Percentiles rank a stretch among this genome's conserved stretches.
These are phyloP conservation scores for Lenzites betulinus DNA, from an alignment of 768 basidiomycete species.

Conservation along the genomic window DNA sequence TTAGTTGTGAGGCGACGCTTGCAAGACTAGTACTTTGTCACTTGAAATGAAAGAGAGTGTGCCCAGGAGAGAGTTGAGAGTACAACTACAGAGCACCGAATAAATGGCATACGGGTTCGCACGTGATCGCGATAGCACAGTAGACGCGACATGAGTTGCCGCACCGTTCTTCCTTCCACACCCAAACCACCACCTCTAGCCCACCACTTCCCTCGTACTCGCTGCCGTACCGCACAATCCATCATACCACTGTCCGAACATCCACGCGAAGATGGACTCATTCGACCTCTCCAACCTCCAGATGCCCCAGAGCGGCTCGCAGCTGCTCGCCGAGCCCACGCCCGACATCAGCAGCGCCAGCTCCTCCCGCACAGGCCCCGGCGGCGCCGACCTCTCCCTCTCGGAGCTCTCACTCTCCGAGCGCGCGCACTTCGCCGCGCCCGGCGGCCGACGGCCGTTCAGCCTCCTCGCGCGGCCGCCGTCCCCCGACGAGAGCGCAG, in stretches of 20 bases:
- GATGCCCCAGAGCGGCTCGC: constrained; percentile 36
- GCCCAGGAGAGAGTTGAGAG: too few relatives aligned
- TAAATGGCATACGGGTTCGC: neutral
- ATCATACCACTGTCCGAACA: neutral
- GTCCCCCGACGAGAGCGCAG: constrained; percentile 22
- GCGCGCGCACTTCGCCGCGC: constrained; percentile 22
- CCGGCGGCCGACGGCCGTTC: constrained; percentile 29
- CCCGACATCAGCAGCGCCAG: constrained; percentile 27
- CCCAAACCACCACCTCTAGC: neutral
- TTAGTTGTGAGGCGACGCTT: too few relatives aligned
- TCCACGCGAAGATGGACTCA: constrained; percentile 32
- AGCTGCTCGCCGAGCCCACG: constrained; percentile 51
- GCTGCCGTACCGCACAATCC: neutral
- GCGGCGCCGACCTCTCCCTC: constrained; percentile 55
- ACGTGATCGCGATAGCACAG: constrained; percentile 9
- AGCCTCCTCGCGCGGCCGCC: constrained; percentile 34
- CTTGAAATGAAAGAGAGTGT: too few relatives aligned
- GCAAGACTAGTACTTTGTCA: too few relatives aligned
- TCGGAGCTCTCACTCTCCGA: constrained; percentile 55
- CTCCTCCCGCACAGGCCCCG: constrained; percentile 41
- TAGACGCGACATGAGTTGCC: neutral
- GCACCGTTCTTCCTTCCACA: neutral
- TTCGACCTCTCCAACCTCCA: constrained; percentile 32
- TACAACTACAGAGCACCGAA: too few relatives aligned
- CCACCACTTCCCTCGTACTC: neutral